Evolutionary conservation across 108 stramenopile genomes (phyloP).

Genomic region (Pseudonitzschia delicatissima): DNA sequence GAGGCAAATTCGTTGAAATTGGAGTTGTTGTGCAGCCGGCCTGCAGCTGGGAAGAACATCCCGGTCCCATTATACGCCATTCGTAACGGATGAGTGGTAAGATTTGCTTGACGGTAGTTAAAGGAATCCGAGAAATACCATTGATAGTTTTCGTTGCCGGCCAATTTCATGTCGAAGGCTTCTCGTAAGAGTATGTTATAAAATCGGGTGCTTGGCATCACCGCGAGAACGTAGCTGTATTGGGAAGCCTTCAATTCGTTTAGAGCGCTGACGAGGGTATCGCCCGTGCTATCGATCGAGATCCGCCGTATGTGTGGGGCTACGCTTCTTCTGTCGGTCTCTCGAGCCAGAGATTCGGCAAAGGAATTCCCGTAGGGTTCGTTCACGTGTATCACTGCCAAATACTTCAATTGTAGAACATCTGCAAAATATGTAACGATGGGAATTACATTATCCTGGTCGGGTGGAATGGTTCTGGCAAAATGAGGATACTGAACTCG

Average conservation of each 20-base stretch:
- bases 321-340: constrained; percentile 11
- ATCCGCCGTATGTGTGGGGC: constrained; percentile 37
- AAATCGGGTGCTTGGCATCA: not conserved
- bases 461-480: constrained; percentile 43
- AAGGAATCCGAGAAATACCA: constrained; percentile 50
- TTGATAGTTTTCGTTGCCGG: constrained; percentile 19
- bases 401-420: constrained; percentile 19
- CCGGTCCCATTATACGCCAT: constrained; percentile 40
- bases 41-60: not conserved
- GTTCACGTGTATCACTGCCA: constrained; percentile 44
- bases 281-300: constrained; percentile 5
- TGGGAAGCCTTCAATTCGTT: not conserved
- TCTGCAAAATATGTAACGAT: constrained; percentile 24
- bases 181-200: constrained; percentile 25
- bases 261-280: not conserved
- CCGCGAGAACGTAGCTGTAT: constrained; percentile 16
- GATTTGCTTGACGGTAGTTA: constrained; percentile 14
- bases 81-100: constrained; percentile 24
- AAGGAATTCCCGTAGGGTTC: constrained; percentile 53
- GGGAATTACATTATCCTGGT: constrained; percentile 34
- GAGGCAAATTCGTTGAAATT: not conserved
- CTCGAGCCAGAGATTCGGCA: constrained; percentile 30
- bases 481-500: constrained; percentile 38
- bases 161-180: constrained; percentile 18
- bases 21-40: not conserved